Conservation (phyloP, 2,329 filamentous ascomycete genomes). For the Calonectria fujianensis region DNA sequence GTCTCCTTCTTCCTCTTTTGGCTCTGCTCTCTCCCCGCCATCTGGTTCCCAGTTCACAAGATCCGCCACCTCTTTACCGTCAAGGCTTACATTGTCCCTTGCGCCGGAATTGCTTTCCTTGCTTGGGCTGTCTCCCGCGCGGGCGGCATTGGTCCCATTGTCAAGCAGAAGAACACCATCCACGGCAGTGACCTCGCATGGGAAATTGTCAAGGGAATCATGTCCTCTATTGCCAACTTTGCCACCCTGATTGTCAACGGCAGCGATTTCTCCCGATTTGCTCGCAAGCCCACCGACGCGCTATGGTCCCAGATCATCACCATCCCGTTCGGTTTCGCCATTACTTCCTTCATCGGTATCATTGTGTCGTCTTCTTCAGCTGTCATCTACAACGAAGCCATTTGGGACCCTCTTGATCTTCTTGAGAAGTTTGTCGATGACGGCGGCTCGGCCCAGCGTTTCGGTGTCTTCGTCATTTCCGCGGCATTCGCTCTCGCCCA, state of each 20-base stretch:
- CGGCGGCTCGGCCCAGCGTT: slow-evolving; percentile 80
- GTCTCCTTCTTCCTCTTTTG: slow-evolving; percentile 92
- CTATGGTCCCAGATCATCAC: slow-evolving; percentile 87
- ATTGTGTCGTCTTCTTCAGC: slow-evolving; percentile 84
- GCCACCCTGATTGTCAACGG: slow-evolving; percentile 89
- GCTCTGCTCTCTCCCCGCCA: slow-evolving; percentile 85
- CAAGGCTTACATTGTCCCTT: slow-evolving; percentile 89
- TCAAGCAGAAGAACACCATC: slow-evolving; percentile 78
- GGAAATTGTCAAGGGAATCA: slow-evolving; percentile 89
- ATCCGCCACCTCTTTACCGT: slow-evolving; percentile 93
- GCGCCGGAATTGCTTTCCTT: slow-evolving; percentile 89
- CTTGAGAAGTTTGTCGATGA: slow-evolving; percentile 81
- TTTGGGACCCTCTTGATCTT: slow-evolving; percentile 84
- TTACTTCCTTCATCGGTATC: slow-evolving; percentile 91
- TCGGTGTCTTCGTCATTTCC: slow-evolving; percentile 85
- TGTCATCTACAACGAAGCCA: slow-evolving; percentile 79
- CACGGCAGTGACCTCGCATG: slow-evolving; percentile 84
- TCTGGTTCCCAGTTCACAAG: slow-evolving; percentile 93
- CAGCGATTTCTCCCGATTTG: slow-evolving; percentile 91
- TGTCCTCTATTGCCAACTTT: slow-evolving; percentile 93
- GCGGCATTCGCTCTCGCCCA: slow-evolving; percentile 85
- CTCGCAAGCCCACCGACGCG: slow-evolving; percentile 83
- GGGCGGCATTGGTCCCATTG: slow-evolving; percentile 88
- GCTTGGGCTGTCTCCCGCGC: slow-evolving; percentile 90
- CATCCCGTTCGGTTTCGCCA: slow-evolving; percentile 81